phyloP scores from a whole-genome alignment of 768 basidiomycete species.

The Tubosaeta sp. region DNA sequence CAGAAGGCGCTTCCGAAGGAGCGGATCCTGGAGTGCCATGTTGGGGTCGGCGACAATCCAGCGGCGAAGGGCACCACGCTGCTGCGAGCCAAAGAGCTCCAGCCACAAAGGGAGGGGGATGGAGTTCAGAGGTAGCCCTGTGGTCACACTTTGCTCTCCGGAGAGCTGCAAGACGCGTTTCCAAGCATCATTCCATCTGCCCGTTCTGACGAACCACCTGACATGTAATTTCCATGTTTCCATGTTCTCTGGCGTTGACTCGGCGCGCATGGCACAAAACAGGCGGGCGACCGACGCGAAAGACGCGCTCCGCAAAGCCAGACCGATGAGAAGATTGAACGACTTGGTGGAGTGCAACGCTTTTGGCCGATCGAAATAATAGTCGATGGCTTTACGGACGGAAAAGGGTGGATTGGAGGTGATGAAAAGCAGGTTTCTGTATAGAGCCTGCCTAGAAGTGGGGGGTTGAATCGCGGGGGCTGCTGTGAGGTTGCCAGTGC shows the following conservation, averaged over 20 bases:
- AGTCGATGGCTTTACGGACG: conserved; percentile 15
- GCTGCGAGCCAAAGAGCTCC: conserved; percentile 51
- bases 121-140: neutral
- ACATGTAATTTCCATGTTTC: conserved; percentile 56
- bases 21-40: neutral
- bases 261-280: conserved; percentile 43
- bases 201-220: conserved; percentile 53
- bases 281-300: conserved; percentile 45
- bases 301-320: conserved; percentile 49
- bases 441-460: conserved; percentile 32
- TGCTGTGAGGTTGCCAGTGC: neutral
- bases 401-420: conserved; percentile 15
- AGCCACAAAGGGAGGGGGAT: conserved; percentile 53
- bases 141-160: conserved; percentile 4
- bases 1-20: conserved; percentile 10
- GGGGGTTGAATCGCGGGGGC: conserved; percentile 24
- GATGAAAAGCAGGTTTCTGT: conserved; percentile 27
- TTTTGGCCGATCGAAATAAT: conserved; percentile 26
- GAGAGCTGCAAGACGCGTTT: conserved; percentile 30
- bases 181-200: conserved; percentile 60
- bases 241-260: conserved; percentile 39
- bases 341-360: conserved; percentile 36
- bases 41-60: conserved; percentile 8
- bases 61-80: conserved; percentile 31
- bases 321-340: conserved; percentile 41